These are phyloP conservation scores for Rhizopus microsporus DNA, from an alignment of 371 early-diverging fungal genomes.

Conservation along the genomic window DNA sequence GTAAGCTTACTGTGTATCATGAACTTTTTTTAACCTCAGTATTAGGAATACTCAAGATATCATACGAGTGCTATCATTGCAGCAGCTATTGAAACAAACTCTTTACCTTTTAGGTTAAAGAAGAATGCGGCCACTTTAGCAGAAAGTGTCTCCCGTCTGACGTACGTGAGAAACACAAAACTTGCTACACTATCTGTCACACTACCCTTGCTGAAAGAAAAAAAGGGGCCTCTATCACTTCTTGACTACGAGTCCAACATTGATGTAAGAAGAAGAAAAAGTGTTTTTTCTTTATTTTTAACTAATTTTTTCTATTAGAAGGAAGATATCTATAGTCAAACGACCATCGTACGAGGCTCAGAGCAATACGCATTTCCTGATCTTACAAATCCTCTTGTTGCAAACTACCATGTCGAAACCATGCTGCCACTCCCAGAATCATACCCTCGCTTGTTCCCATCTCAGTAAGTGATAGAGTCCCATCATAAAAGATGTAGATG, in stretches of 20 bases:
- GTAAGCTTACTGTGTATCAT: constrained; percentile 8
- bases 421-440: constrained; percentile 44
- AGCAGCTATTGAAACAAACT: constrained; percentile 65
- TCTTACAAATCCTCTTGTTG: constrained; percentile 20
- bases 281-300: constrained; percentile 1
- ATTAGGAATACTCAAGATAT: constrained; percentile 50
- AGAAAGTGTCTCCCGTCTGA: constrained; percentile 44
- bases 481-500: not conserved
- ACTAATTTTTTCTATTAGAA: constrained; percentile 4
- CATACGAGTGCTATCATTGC: constrained; percentile 71
- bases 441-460: constrained; percentile 37
- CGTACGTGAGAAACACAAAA: constrained; percentile 50
- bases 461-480: not conserved
- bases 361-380: constrained; percentile 19
- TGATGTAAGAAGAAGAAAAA: constrained; percentile 4
- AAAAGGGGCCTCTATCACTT: constrained; percentile 13
- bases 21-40: not conserved
- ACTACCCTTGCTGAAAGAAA: constrained; percentile 50
- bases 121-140: constrained; percentile 37
- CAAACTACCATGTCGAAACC: constrained; percentile 17
- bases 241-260: constrained; percentile 5
- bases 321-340: constrained; percentile 32
- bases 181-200: constrained; percentile 46
- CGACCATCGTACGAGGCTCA: constrained; percentile 37
- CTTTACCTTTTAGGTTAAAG: constrained; percentile 57